Evolutionary conservation across 1,284 basidiomycete species (phyloP).

Genomic region (Leccinum griseonigrum): DNA sequence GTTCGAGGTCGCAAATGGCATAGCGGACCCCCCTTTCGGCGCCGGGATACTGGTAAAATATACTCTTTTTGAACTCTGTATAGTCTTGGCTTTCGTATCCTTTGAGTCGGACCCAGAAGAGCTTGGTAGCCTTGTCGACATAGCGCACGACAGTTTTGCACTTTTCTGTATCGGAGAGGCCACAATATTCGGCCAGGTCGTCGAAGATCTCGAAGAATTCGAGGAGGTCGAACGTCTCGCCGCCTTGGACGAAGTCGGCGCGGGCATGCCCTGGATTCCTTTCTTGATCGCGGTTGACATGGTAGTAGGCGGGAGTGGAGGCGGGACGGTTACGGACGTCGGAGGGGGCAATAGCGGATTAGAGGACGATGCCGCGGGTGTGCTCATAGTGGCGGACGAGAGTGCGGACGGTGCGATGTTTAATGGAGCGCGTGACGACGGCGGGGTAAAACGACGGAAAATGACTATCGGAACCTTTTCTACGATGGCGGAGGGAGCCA

Average conservation of each 20-base stretch:
- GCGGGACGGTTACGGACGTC: not conserved
- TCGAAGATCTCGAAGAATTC: conserved; percentile 13
- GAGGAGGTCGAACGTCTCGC: conserved; percentile 4
- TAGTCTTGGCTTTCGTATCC: not conserved
- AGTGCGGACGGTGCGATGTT: not conserved
- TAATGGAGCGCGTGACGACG: not conserved
- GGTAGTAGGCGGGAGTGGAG: not conserved
- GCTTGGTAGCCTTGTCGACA: conserved; percentile 3
- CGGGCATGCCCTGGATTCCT: conserved; percentile 2
- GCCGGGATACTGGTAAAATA: not conserved
- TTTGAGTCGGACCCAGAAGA: not conserved
- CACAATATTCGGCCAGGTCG: not conserved
- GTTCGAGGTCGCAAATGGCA: not conserved
- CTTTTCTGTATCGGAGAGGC: conserved; percentile 3
- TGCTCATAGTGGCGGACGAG: not conserved
- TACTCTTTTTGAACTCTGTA: not conserved
- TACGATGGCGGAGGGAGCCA: not conserved
- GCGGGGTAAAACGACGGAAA: not conserved
- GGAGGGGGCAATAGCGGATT: not conserved
- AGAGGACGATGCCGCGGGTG: not conserved
- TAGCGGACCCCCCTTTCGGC: not conserved
- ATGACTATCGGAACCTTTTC: not conserved
- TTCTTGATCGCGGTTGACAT: not conserved
- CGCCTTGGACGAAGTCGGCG: conserved; percentile 2
- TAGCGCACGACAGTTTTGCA: conserved; percentile 10